Base-by-base conservation (phyloP, 768 basidiomycete genomes). In the Boletus rubropictus region DNA sequence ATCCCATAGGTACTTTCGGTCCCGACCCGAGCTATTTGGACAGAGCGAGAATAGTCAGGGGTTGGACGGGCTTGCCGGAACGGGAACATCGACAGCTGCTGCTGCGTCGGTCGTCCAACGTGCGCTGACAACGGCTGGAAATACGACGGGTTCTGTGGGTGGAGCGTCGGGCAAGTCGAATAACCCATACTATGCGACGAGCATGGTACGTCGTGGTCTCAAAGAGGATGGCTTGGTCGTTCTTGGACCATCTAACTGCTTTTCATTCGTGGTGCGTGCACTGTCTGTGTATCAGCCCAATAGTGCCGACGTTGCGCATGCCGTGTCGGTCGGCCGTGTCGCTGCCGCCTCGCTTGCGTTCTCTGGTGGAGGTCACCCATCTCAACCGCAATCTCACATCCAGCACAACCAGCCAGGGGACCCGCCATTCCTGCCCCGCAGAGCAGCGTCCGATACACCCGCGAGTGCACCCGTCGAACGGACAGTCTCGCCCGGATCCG, bases 1-100 rank as follows among this genome's bases (percentile, higher is more conserved):
- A 22, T 29, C 22, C 32, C n/a, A 20, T 61, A 88, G 86, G 56
- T 88, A 88, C 68, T 88, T 88, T 65, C 69, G 77, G 37, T 78
- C 84, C 24, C 81, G 86, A 35, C 85, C 84, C 34, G 82, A 85
- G 48, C 69, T 86, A 27, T 70, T 83, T 20, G 69, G 72, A n/a
- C 42, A 50, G 36, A 60, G 49, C 51, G 54, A 51, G 18, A 48
- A 44, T 12, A 32, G 36, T 46, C 53, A 57, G 44, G 58, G 48
- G 39, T 55, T 11, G 11, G 7, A 57, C 35, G 43, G 54, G 42
- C 48, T 62, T 33, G 56, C 39, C 54, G 53, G 53, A 15, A 45
- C 49, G 35, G 50, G 46, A 7, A 36, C 58, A 48, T 61, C 51
- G 42, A 54, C 56, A 37, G 29, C 69, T 2, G 57, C 63, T 7